Conservation (phyloP, 1,284 basidiomycete species). For the Marasmius oreades region DNA sequence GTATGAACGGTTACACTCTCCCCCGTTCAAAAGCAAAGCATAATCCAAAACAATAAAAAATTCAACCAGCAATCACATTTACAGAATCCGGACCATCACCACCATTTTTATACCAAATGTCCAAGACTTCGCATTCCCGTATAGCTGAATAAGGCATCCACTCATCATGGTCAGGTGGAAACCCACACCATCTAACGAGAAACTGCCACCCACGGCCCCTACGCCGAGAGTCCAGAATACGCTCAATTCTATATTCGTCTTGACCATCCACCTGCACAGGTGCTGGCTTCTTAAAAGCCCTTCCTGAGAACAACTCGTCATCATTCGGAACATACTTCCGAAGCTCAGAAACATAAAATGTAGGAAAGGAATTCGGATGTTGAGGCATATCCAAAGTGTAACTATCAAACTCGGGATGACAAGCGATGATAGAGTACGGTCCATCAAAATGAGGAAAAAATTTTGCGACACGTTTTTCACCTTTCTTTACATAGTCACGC, state of each 20-base stretch:
- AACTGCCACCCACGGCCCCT: slow-evolving; percentile 10
- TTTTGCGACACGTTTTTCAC: slow-evolving; percentile 13
- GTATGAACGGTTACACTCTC: no score
- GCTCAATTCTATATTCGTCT: slow-evolving; percentile 8
- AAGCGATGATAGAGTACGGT: slow-evolving; percentile 17
- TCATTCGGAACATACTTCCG: slow-evolving; percentile 10
- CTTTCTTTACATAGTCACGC: not conserved
- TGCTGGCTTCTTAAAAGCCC: not conserved
- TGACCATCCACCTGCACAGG: not conserved
- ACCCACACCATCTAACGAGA: not conserved
- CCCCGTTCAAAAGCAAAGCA: no score
- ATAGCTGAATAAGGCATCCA: slow-evolving; percentile 18
- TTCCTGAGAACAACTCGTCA: slow-evolving; percentile 1
- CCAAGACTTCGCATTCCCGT: slow-evolving; percentile 12
- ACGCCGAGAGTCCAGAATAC: slow-evolving; percentile 5
- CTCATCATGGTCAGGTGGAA: slow-evolving; percentile 14
- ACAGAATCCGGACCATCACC: slow-evolving; percentile 13
- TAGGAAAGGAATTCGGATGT: no score
- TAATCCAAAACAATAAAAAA: no score
- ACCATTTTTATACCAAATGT: slow-evolving; percentile 10
- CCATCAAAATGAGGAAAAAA: slow-evolving; percentile 20
- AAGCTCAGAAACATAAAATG: slow-evolving; percentile 17
- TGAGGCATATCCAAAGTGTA: no score
- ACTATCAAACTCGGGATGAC: no score
- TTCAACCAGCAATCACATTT: no score